These are phyloP conservation scores for Protomyces inouyei DNA, from an alignment of 1,139 yeast genomes.

Conservation along the genomic window DNA sequence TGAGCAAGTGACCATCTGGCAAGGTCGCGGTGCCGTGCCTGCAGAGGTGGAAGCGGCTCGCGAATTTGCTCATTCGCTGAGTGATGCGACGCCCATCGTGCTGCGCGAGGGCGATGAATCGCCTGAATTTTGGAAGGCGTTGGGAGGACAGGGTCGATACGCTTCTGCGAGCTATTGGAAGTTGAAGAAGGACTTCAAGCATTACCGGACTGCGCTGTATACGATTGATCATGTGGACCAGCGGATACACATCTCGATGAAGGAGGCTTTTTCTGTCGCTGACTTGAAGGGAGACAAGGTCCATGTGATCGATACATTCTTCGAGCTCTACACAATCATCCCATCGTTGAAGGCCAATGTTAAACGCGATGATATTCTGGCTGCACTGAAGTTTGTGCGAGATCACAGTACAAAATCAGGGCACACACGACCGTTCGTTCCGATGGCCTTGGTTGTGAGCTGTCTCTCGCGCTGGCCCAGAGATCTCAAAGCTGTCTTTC, in stretches of 20 bases:
- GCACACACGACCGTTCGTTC: constrained; percentile 13
- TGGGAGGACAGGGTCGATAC: constrained; percentile 14
- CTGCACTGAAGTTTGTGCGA: not conserved
- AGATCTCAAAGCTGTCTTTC: constrained; percentile 21
- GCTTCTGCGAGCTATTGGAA: constrained; percentile 20
- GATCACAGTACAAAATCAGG: not conserved
- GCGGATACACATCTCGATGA: not conserved
- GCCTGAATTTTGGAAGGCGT: not conserved
- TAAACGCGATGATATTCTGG: not conserved
- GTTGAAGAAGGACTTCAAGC: not conserved
- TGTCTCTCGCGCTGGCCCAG: constrained; percentile 13
- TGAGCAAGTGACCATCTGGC: constrained; percentile 1
- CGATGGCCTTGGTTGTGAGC: constrained; percentile 11
- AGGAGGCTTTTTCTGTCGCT: not conserved
- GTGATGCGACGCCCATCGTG: not conserved
- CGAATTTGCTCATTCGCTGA: not conserved
- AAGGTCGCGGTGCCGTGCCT: constrained; percentile 8
- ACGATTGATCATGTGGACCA: not conserved
- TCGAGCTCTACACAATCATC: constrained; percentile 12
- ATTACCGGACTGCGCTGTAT: constrained; percentile 2
- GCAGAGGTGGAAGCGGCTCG: constrained; percentile 12
- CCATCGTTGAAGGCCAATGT: not conserved
- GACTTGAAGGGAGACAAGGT: not conserved
- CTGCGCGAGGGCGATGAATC: constrained; percentile 9
- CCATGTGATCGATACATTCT: constrained; percentile 14